Evolutionary conservation across 371 early-diverging fungal species (phyloP).

Genomic region (Actinomortierella ambigua): DNA sequence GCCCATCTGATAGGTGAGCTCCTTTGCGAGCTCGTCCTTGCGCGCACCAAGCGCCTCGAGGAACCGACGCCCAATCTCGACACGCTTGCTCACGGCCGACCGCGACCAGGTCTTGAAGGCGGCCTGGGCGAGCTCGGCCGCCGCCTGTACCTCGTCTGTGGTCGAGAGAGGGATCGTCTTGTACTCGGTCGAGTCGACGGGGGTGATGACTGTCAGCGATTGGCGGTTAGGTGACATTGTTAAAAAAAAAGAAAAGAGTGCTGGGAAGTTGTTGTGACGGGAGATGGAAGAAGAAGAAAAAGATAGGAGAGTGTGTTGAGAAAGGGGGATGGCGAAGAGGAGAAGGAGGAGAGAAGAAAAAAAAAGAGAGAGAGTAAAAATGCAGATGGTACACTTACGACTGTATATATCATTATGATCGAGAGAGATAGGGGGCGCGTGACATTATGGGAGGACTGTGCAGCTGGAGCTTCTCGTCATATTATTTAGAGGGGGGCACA

Average conservation of each 20-base stretch:
- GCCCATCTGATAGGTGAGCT: constrained; percentile 76
- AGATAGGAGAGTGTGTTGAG: constrained; percentile 14
- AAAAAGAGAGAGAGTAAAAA: neutral
- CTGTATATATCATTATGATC: no score
- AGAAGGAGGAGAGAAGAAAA: constrained; percentile 3
- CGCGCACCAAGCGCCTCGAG: constrained; percentile 61
- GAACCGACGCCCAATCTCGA: constrained; percentile 59
- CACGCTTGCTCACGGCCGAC: constrained; percentile 59
- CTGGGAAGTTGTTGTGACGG: no score
- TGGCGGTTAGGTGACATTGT: constrained; percentile 16
- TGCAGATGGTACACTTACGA: no score
- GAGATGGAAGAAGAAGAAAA: neutral
- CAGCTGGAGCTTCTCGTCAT: no score
- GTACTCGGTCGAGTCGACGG: constrained; percentile 37
- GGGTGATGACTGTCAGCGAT: constrained; percentile 26
- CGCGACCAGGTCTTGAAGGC: constrained; percentile 62
- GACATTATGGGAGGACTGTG: neutral
- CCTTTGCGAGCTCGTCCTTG: constrained; percentile 63
- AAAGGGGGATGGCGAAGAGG: constrained; percentile 8
- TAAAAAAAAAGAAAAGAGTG: neutral
- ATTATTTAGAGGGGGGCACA: no score
- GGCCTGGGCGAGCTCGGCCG: constrained; percentile 48
- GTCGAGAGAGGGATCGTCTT: constrained; percentile 43
- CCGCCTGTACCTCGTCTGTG: constrained; percentile 50
- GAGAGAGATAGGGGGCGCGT: neutral